phyloP scores from a whole-genome alignment of 2,329 filamentous ascomycete species.

The Cladobotryum mycophilum region DNA sequence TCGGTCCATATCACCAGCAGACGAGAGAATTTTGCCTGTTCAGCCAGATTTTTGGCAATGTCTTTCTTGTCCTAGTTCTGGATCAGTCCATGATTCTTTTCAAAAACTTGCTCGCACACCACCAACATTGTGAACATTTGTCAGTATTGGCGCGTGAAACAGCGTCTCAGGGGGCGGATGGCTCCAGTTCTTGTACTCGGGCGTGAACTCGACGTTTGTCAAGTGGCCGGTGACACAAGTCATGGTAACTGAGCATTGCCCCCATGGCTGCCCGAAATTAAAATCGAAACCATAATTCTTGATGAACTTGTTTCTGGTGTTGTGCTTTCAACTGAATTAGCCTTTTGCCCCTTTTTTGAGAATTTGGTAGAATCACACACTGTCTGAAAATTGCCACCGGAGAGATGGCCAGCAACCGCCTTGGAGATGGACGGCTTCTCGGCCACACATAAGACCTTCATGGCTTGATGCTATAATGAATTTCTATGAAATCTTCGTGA shows the following conservation, averaged over 20 bases:
- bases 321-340: conserved; percentile 44
- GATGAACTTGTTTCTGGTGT: conserved; percentile 68
- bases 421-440: conserved; percentile 89
- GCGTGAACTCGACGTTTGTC: conserved; percentile 69
- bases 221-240: conserved; percentile 89
- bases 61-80: conserved; percentile 61
- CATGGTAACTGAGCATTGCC: conserved; percentile 80
- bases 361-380: conserved; percentile 37
- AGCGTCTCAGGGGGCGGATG: conserved; percentile 71
- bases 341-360: background rate
- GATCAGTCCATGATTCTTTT: conserved; percentile 10
- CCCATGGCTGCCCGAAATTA: conserved; percentile 76
- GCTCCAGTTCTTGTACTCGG: conserved; percentile 70
- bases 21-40: conserved; percentile 65
- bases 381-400: conserved; percentile 64
- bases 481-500: conserved; percentile 6
- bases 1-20: conserved; percentile 96
- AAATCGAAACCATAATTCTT: conserved; percentile 95
- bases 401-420: conserved; percentile 83
- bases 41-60: conserved; percentile 79
- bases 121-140: conserved; percentile 58
- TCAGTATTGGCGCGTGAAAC: conserved; percentile 73
- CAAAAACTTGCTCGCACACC: background rate
- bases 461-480: conserved; percentile 18
- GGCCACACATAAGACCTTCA: conserved; percentile 51